Base-by-base conservation (phyloP, 441 rosid species). In the Arabidopsis lyrata region DNA sequence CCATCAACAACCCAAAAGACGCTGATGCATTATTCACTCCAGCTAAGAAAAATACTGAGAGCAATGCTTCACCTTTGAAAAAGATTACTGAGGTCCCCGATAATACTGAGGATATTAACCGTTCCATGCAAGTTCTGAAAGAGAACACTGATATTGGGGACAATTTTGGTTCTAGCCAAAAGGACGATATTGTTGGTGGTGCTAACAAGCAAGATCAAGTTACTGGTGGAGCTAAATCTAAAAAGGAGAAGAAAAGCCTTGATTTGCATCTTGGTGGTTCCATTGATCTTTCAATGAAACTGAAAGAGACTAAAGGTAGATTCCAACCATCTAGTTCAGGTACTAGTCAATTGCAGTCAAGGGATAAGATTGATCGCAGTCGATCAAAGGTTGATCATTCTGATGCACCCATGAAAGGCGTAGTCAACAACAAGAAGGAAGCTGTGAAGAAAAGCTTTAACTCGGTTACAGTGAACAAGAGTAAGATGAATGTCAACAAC, bases 241-340 rank as follows among this genome's bases (percentile, higher is more conserved):
- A 71, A 71, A 66, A 50, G 64, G 44, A 70, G 68, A 76, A 71
- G 59, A 71, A 70, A 41, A 13, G 73, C n/a, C 20, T 41, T 13
- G 56, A 48, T 59, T 20, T 57, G 58, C 47, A 49, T 62, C 75
- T 38, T 5, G 16, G 34, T 2, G 64, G 77, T 42, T 71, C 73
- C 57, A 42, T 70, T 31, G 67, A 71, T 52, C 63, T 62, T 22
- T 64, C 66, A 66, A 38, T 24, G 58, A 65, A 58, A 32, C 76
- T 57, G 31, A 77, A 72, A 65, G 73, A 58, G 15, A 77, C 36
- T 52, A 65, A 59, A 35, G 24, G n/a, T 64, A 64, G 44, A 70
- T 68, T n/a, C 58, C 62, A 76, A 29, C 61, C 72, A 57, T 61
- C 76, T 71, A 58, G 35, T 52, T 76, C 79, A 20, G 70, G 61